These are phyloP conservation scores for Tephrocybe sp. DNA, from an alignment of 768 basidiomycete genomes.

Conservation along the genomic window DNA sequence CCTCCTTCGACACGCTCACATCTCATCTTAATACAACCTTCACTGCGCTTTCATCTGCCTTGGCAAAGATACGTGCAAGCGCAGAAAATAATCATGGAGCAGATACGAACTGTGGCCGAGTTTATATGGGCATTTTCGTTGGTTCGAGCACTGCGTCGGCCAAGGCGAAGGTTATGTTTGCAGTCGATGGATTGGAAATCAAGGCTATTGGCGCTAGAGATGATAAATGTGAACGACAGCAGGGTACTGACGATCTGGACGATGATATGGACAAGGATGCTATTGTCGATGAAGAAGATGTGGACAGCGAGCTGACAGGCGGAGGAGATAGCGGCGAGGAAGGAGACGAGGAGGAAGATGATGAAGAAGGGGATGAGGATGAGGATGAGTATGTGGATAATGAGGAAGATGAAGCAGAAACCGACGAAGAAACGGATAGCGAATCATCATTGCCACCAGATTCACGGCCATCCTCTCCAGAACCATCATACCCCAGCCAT, in stretches of 20 bases:
- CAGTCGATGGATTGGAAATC: slow-evolving; percentile 61
- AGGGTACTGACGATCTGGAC: slow-evolving; percentile 16
- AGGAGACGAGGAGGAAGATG: slow-evolving; percentile 11
- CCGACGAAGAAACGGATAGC: background rate
- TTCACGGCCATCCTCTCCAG: slow-evolving; percentile 8
- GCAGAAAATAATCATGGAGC: background rate
- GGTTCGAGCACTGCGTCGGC: slow-evolving; percentile 65
- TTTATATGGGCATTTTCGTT: slow-evolving; percentile 60
- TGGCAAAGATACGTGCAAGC: slow-evolving; percentile 34
- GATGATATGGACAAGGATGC: slow-evolving; percentile 17
- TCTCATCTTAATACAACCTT: slow-evolving; percentile 79
- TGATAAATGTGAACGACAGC: slow-evolving; percentile 23
- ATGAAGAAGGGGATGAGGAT: slow-evolving; percentile 12
- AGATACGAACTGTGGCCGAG: slow-evolving; percentile 24
- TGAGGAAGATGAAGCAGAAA: background rate
- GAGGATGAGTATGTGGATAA: background rate
- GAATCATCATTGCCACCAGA: slow-evolving; percentile 6
- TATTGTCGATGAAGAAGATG: slow-evolving; percentile 12
- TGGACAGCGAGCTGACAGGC: slow-evolving; percentile 16
- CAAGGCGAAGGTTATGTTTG: slow-evolving; percentile 58
- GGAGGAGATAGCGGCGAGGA: slow-evolving; percentile 12
- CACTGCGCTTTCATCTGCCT: slow-evolving; percentile 64
- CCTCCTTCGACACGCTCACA: slow-evolving; percentile 65
- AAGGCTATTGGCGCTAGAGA: slow-evolving; percentile 38
- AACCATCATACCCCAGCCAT: slow-evolving; percentile 7